phyloP scores from a whole-genome alignment of 2,329 filamentous ascomycete genomes.

The Phaeosphaeria sp. region DNA sequence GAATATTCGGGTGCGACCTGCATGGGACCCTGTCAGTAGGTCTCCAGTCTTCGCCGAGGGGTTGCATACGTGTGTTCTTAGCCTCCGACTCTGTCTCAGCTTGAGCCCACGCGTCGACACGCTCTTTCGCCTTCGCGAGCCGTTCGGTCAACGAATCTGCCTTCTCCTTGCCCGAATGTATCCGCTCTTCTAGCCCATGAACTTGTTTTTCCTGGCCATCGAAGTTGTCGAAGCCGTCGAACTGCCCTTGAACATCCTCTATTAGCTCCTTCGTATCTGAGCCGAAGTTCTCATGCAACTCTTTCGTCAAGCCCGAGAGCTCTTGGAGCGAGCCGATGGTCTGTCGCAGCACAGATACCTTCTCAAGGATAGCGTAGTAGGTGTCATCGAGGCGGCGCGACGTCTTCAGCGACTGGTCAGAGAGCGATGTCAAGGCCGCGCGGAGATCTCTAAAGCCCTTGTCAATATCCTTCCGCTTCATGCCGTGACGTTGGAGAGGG shows the following conservation, averaged over 20 bases:
- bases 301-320: constrained; percentile 67
- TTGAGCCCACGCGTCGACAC: constrained; percentile 72
- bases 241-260: constrained; percentile 65
- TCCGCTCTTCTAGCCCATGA: constrained; percentile 65
- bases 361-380: constrained; percentile 76
- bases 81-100: constrained; percentile 73
- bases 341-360: constrained; percentile 67
- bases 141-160: constrained; percentile 67
- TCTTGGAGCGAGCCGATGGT: constrained; percentile 71
- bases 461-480: constrained; percentile 9
- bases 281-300: constrained; percentile 66
- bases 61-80: constrained; percentile 55
- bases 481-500: not conserved
- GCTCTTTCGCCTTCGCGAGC: constrained; percentile 68
- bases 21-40: not conserved
- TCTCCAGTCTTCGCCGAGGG: not conserved
- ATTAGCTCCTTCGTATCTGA: constrained; percentile 66
- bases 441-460: constrained; percentile 46
- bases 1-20: constrained; percentile 64
- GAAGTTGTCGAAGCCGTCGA: constrained; percentile 68
- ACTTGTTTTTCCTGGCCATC: constrained; percentile 70
- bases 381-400: constrained; percentile 74
- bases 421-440: constrained; percentile 55
- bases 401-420: constrained; percentile 66
- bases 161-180: constrained; percentile 65